These are phyloP conservation scores for Leishmania arabica DNA, from an alignment of 208 protist species.

Conservation along the genomic window DNA sequence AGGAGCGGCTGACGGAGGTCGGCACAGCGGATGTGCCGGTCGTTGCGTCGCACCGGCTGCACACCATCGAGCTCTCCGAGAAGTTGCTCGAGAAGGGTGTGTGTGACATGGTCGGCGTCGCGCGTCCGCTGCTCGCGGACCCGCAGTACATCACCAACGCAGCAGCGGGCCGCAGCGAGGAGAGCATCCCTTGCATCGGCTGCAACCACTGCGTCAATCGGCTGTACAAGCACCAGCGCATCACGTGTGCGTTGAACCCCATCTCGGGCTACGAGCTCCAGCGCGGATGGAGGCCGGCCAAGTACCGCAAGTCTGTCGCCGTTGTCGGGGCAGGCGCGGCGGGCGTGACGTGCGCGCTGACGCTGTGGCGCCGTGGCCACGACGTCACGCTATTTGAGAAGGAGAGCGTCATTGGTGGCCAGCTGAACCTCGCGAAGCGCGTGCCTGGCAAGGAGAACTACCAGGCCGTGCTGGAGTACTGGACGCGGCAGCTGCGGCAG, in stretches of 20 bases:
- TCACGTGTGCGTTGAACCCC: conserved; percentile 94
- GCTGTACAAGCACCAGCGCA: conserved; percentile 85
- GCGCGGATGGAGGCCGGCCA: conserved; percentile 55
- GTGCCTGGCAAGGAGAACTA: conserved; percentile 95
- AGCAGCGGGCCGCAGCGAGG: conserved; percentile 44
- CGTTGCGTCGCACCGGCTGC: conserved; percentile 91
- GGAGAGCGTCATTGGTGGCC: conserved; percentile 78
- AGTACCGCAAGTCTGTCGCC: conserved; percentile 73
- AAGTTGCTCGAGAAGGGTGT: conserved; percentile 63
- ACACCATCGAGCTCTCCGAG: conserved; percentile 87
- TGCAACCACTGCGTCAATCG: conserved; percentile 96
- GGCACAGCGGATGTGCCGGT: conserved; percentile 67
- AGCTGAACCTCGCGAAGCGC: conserved; percentile 94
- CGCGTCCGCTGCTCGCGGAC: conserved; percentile 91
- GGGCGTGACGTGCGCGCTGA: conserved; percentile 89
- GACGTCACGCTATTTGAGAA: conserved; percentile 92
- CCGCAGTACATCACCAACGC: conserved; percentile 90
- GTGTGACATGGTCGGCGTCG: conserved; percentile 92
- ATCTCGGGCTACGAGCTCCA: conserved; percentile 90
- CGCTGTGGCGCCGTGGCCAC: conserved; percentile 89
- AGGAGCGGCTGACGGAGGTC: conserved; percentile 42
- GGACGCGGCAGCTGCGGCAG: conserved; percentile 77
- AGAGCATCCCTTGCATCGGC: conserved; percentile 93
- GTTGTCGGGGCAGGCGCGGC: conserved; percentile 93
- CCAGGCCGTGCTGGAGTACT: conserved; percentile 91